phyloP scores from a whole-genome alignment of 441 rosid species.

The Brassica balearica region DNA sequence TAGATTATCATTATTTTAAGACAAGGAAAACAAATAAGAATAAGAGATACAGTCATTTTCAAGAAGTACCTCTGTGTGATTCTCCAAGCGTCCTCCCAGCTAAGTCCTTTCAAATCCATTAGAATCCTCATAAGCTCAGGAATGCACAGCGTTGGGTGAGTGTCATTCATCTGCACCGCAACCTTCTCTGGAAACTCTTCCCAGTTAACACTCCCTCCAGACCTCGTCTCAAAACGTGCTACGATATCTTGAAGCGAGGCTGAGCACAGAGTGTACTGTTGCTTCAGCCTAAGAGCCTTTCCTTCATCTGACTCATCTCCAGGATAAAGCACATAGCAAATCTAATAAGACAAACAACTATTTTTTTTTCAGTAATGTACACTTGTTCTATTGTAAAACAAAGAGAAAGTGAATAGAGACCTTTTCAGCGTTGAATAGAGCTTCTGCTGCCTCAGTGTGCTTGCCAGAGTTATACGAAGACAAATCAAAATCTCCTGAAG shows the following conservation, averaged over 20 bases:
- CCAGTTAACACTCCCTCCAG: conserved; percentile 69
- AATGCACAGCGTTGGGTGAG: conserved; percentile 81
- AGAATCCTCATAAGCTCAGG: conserved; percentile 54
- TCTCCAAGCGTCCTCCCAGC: conserved; percentile 49
- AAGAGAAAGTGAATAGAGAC: conserved; percentile 29
- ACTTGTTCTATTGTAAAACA: background rate
- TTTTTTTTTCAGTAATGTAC: conserved; percentile 62
- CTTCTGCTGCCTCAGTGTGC: conserved; percentile 78
- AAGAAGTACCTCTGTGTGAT: conserved; percentile 60
- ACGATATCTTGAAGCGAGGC: conserved; percentile 96
- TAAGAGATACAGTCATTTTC: too few relatives aligned
- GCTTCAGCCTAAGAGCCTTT: conserved; percentile 88
- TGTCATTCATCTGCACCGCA: conserved; percentile 96
- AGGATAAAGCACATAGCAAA: conserved; percentile 87
- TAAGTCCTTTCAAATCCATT: background rate
- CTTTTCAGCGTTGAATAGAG: conserved; percentile 85
- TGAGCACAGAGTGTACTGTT: conserved; percentile 92
- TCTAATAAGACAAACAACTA: conserved; percentile 58
- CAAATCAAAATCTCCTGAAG: conserved; percentile 76
- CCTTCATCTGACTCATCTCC: conserved; percentile 97
- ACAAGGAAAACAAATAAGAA: too few relatives aligned
- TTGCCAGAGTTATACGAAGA: conserved; percentile 81
- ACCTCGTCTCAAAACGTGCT: conserved; percentile 82
- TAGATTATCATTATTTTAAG: too few relatives aligned
- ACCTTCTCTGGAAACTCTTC: conserved; percentile 89